Percentiles rank a stretch among this genome's conserved stretches.
Evolutionary conservation across 2,329 filamentous ascomycete genomes (phyloP).

Genomic region (Pseudopithomyces maydicus): DNA sequence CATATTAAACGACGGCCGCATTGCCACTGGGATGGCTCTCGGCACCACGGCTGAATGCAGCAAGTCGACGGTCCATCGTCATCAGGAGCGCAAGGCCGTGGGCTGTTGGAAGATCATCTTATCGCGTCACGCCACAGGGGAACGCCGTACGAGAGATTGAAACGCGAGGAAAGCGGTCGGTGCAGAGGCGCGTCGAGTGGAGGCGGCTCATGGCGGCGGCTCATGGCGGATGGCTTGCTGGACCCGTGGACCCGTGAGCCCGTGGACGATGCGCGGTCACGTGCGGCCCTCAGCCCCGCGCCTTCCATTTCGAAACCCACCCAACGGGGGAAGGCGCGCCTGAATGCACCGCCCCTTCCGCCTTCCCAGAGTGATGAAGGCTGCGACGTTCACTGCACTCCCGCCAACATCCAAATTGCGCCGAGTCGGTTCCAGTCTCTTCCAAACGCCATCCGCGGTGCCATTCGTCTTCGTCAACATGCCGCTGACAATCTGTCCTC

Average conservation of each 20-base stretch:
- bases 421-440: not conserved
- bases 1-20: not conserved
- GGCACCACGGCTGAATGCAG: conserved; percentile 1
- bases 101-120: not conserved
- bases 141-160: not conserved
- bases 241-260: too few species aligned
- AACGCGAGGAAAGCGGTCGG: not conserved
- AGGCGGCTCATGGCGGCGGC: not conserved
- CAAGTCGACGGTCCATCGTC: not conserved
- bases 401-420: conserved; percentile 2
- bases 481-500: not conserved
- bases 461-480: not conserved
- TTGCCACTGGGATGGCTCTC: not conserved
- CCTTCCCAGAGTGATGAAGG: not conserved
- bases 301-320: not conserved
- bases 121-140: not conserved
- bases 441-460: not conserved
- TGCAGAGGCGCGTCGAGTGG: not conserved
- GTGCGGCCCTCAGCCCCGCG: not conserved
- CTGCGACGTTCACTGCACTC: not conserved
- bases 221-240: too few species aligned
- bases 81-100: not conserved
- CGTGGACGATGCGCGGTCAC: not conserved
- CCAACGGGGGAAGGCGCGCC: not conserved
- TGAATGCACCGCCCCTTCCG: not conserved